phyloP scores from a whole-genome alignment of 2,329 filamentous ascomycete genomes.

The Cercospora citrullina region DNA sequence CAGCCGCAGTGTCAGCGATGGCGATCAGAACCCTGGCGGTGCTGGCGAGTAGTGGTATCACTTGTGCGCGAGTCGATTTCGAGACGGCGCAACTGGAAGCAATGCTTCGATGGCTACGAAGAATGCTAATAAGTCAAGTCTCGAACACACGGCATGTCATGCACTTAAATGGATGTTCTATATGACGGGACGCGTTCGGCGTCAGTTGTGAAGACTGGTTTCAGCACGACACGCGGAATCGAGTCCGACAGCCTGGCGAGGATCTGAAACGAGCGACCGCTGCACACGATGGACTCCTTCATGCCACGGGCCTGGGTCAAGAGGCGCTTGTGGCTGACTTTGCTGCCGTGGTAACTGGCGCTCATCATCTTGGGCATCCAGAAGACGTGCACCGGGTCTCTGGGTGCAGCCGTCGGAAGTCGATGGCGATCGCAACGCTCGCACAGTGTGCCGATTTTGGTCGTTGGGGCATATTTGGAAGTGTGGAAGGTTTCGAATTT shows the following conservation, averaged over 20 bases:
- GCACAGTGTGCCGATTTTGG: background rate
- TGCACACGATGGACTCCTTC: background rate
- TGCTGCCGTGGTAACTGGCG: background rate
- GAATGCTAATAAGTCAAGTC: background rate
- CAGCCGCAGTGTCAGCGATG: constrained; percentile 4
- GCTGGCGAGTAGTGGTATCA: background rate
- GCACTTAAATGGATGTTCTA: background rate
- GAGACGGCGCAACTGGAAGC: background rate
- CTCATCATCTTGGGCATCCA: background rate
- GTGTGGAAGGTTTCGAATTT: constrained; percentile 5
- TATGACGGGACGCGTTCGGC: background rate
- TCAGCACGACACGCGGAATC: background rate
- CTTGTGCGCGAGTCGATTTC: constrained; percentile 1
- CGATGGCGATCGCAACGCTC: constrained; percentile 2
- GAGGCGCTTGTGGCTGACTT: constrained; percentile 1
- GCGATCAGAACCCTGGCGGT: constrained; percentile 2
- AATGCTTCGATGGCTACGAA: background rate
- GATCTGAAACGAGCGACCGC: constrained; percentile 4
- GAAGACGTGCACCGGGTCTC: background rate
- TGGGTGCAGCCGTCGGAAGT: constrained; percentile 3
- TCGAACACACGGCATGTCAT: background rate
- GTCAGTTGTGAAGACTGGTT: background rate
- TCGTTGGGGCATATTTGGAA: background rate
- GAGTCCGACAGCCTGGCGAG: constrained; percentile 1
- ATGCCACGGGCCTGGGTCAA: background rate